phyloP scores from a whole-genome alignment of 192 early-diverging fungal species.

The Umbelopsis sp. region DNA sequence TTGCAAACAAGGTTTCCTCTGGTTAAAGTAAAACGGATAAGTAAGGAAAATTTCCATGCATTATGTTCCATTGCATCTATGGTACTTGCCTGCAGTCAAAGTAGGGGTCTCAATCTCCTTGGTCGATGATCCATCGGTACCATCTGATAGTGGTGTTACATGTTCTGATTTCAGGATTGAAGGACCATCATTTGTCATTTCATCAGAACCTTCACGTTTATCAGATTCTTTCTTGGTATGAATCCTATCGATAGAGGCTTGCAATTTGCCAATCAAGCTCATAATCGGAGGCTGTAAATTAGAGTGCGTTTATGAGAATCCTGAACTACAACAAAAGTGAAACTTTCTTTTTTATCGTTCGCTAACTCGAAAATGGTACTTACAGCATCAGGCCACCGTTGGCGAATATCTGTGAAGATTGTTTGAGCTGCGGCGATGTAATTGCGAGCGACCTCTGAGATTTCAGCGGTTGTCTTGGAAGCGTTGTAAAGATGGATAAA shows the following conservation, averaged over 20 bases:
- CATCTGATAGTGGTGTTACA: no score
- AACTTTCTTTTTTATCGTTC: no score
- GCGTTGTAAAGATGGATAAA: conserved; percentile 12
- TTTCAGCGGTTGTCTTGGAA: not conserved
- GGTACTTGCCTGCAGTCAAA: not conserved
- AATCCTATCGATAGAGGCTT: not conserved
- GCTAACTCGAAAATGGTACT: not conserved
- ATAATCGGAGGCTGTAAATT: not conserved
- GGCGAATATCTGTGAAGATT: not conserved
- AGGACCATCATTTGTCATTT: no score
- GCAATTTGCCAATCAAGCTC: not conserved
- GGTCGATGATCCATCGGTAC: no score
- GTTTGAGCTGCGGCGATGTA: not conserved
- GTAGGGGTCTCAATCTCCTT: no score
- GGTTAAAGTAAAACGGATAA: not conserved
- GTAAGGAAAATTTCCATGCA: not conserved
- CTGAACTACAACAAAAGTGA: not conserved
- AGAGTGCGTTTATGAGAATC: not conserved
- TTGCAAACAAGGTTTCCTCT: conserved; percentile 5
- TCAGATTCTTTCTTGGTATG: not conserved
- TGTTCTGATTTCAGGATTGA: no score
- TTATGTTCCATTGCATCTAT: not conserved
- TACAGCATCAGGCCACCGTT: not conserved
- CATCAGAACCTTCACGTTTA: no score
- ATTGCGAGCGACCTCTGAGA: not conserved